Evolutionary conservation across 202 grass and related monocot species (phyloP), one percentile per base, ranked within the genome.

Genomic region (Zoysia matrella): DNA sequence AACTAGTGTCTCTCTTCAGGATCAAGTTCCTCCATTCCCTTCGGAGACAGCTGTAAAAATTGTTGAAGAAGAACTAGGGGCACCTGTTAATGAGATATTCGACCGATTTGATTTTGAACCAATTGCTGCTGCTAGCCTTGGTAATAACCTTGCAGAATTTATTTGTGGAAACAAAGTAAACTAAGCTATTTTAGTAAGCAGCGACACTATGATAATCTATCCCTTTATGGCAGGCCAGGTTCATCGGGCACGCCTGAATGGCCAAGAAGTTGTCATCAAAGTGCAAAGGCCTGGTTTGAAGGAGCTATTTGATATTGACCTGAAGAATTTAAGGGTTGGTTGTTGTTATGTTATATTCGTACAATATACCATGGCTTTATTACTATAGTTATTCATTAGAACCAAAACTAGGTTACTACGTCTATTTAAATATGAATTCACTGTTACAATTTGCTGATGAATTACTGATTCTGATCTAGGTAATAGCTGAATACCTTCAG

Each of bases 271-370:
- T 64, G 95, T 90, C 30, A 36, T 36, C 30, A 36, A 36, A 36
- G 30, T 36, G 30, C 30, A 36, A 36, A 36, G 30, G 30, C 92
- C 96, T 85, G 89, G 92, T 84, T 89, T 95, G 44, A 98, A 98
- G 72, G 96, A 92, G n/a, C 83, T 98, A 3, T 98, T 98, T 91
- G 96, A 98, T 80, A 95, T 95, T 87, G 96, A 98, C 88, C 85
- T 98, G 80, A 98, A 98, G 85, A 98, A 95, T 85, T 82, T 95
- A 80, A 95, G 96, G 85, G 96, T 90, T 74, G 84, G 74, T 82
- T 64, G 54, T 62, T 84, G 51, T 53, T 63, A 57, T 80, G 1
- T 65, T 62, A 74, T 74, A 52, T 66, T 71, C 65, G 11, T 77
- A 42, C 50, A 60, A 74, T 40, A 69, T 69, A 15, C 11, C 30